phyloP scores from a whole-genome alignment of 257 asterid genomes.

The Penstemon barbatus region DNA sequence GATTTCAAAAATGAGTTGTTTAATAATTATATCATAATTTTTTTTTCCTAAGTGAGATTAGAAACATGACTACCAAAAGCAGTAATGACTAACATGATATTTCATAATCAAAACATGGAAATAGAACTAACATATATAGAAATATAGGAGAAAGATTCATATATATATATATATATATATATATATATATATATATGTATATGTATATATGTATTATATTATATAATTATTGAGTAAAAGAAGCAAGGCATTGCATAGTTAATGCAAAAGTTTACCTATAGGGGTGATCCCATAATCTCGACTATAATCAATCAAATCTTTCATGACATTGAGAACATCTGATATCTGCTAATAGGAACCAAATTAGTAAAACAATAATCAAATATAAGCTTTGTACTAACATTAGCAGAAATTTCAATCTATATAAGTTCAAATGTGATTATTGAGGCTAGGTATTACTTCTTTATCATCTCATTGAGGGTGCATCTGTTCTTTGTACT shows the following conservation, averaged over 20 bases:
- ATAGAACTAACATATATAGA: not conserved
- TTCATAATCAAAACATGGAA: not conserved
- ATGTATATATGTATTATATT: too few relatives aligned
- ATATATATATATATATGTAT: too few relatives aligned
- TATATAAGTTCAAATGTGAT: not conserved
- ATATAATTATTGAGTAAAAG: too few relatives aligned
- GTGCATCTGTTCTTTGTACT: too few relatives aligned
- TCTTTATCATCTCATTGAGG: too few relatives aligned
- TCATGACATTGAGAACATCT: constrained; percentile 35
- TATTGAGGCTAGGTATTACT: too few relatives aligned
- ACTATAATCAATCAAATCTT: constrained; percentile 30
- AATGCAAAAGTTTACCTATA: constrained; percentile 2
- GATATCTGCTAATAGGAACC: constrained; percentile 27
- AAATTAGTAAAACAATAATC: constrained; percentile 10
- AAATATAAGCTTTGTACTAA: not conserved
- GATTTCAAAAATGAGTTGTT: too few relatives aligned
- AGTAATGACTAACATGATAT: not conserved
- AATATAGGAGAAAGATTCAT: too few relatives aligned
- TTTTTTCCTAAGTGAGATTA: constrained; percentile 2
- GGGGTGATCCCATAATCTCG: constrained; percentile 20
- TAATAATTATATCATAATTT: not conserved
- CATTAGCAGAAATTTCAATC: not conserved
- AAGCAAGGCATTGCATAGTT: not conserved
- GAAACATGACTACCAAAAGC: not conserved
- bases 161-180: too few relatives aligned